These are phyloP conservation scores for Debaryomyces fabryi DNA, from an alignment of 1,139 yeast species.

Conservation along the genomic window DNA sequence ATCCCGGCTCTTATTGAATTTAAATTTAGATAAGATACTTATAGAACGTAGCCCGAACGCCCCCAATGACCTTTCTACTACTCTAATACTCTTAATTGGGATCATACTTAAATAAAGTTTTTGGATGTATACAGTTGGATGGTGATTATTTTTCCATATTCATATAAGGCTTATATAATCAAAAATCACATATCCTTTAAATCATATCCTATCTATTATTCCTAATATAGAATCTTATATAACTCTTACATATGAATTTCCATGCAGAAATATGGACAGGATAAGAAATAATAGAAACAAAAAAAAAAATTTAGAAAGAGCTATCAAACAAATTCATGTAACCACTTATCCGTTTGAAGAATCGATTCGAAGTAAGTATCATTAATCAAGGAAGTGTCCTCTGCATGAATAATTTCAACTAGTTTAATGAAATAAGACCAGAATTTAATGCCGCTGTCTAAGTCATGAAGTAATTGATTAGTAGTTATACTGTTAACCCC, in stretches of 20 bases:
- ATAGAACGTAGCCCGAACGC: not conserved
- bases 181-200: not conserved
- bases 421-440: slow-evolving; percentile 47
- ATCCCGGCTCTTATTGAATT: slow-evolving; percentile 9
- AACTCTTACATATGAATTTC: not conserved
- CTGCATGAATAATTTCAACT: slow-evolving; percentile 35
- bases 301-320: not conserved
- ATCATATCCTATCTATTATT: not conserved
- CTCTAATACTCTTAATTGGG: not conserved
- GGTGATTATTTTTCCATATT: not conserved
- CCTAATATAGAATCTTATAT: not conserved
- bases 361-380: slow-evolving; percentile 37
- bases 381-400: slow-evolving; percentile 37
- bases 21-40: not conserved
- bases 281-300: not conserved
- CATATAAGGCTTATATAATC: not conserved
- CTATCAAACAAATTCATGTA: slow-evolving; percentile 27
- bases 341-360: slow-evolving; percentile 47
- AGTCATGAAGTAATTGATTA: slow-evolving; percentile 42
- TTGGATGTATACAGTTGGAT: not conserved
- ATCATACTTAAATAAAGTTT: not conserved
- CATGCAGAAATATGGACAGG: not conserved
- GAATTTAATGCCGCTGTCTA: slow-evolving; percentile 41
- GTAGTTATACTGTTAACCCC: slow-evolving; percentile 45
- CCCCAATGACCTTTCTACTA: not conserved